Percentiles rank a stretch among this genome's conserved stretches.
These are phyloP conservation scores for Tylopilus sp. DNA, from an alignment of 1,284 basidiomycete genomes.

Conservation along the genomic window DNA sequence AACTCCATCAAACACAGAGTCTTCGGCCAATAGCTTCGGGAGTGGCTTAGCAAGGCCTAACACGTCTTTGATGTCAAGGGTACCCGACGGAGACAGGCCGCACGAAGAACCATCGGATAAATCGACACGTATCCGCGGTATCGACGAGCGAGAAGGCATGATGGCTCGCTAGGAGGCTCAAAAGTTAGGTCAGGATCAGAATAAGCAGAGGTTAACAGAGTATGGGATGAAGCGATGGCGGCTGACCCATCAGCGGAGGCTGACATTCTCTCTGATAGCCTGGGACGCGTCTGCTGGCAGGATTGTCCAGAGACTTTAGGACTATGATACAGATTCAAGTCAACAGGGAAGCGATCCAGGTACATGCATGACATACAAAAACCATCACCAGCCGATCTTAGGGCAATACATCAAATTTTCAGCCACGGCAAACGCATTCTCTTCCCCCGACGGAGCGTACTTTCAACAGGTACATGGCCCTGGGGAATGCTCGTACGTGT, in stretches of 20 bases:
- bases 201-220: slow-evolving; percentile 9
- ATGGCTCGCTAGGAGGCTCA: slow-evolving; percentile 1
- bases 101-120: slow-evolving; percentile 12
- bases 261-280: slow-evolving; percentile 15
- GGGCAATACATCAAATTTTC: slow-evolving; percentile 26
- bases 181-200: slow-evolving; percentile 8
- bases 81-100: slow-evolving; percentile 23
- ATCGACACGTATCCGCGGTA: slow-evolving; percentile 29
- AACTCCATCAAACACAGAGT: slow-evolving; percentile 6
- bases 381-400: slow-evolving; percentile 4
- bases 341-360: slow-evolving; percentile 9
- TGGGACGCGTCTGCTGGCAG: not conserved
- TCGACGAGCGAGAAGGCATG: slow-evolving; percentile 16
- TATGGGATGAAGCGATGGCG: slow-evolving; percentile 8
- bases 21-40: slow-evolving; percentile 25
- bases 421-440: slow-evolving; percentile 33
- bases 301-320: not conserved
- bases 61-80: slow-evolving; percentile 30
- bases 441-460: slow-evolving; percentile 27
- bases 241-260: slow-evolving; percentile 30
- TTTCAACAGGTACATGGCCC: slow-evolving; percentile 23
- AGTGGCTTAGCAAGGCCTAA: slow-evolving; percentile 13
- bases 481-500: slow-evolving; percentile 18
- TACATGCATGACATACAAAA: slow-evolving; percentile 30
- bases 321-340: slow-evolving; percentile 14